Base-by-base conservation (phyloP, 495 filamentous ascomycete genomes). In the Xylaria venustula region DNA sequence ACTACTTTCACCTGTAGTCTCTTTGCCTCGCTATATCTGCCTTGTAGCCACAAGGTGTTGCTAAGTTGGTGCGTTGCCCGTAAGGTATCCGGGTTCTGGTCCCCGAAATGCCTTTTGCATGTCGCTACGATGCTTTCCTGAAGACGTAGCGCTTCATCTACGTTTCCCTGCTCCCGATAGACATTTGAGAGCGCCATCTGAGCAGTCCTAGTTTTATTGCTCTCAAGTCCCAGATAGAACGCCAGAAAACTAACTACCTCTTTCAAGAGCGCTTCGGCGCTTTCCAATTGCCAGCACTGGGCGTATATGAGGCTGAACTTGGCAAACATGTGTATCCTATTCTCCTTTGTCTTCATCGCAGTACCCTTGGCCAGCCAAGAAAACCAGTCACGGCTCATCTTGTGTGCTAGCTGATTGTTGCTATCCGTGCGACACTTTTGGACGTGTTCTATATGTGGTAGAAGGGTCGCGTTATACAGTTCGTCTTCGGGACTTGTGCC, bases 281-380 rank as follows among this genome's bases (percentile, higher is more conserved):
- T 45, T 54, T 14, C 20, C 0, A 45, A 26, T 1, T 41, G 3
- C 6, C 34, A 2, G 26, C 36, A 41, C 11, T 55, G 52, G 22
- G 52, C 36, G 15, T 45, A 41, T 2, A 55, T 34, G 3, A 41
- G 19, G 60, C 81, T 19, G 62, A 72, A n/a, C 88, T 87, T 1
- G 73, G 71, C 30, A 86, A 89, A 15, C 86, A 86, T 0, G n/a
- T n/a, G n/a, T n/a, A n/a, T n/a, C n/a, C n/a, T n/a, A n/a, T n/a
- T n/a, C n/a, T n/a, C n/a, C n/a, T n/a, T n/a, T n/a, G n/a, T n/a
- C n/a, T n/a, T n/a, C n/a, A n/a, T n/a, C n/a, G n/a, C n/a, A n/a
- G n/a, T n/a, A n/a, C n/a, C n/a, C n/a, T n/a, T n/a, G n/a, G n/a
- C n/a, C n/a, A n/a, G n/a, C n/a, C n/a, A n/a, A n/a, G n/a, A n/a